phyloP scores from a whole-genome alignment of 345 rosid species.

The Pistacia integerrima region DNA sequence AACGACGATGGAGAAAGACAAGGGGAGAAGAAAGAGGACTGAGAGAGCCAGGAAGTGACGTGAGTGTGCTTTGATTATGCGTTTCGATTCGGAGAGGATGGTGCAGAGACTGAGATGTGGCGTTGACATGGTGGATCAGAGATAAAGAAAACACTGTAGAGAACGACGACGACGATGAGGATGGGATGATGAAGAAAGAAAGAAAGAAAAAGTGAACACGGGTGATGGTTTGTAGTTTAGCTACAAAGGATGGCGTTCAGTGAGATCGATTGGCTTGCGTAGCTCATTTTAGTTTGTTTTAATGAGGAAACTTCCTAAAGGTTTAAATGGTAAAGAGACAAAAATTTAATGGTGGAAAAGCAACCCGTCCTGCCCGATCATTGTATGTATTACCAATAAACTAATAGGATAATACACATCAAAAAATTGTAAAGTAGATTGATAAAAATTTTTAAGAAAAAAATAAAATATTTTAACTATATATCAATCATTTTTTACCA shows the following conservation, averaged over 20 bases:
- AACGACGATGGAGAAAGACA: conserved; percentile 19
- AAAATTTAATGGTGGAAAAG: too few relatives aligned
- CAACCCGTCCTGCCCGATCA: too few relatives aligned
- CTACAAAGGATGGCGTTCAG: neutral
- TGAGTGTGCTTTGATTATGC: conserved; percentile 74
- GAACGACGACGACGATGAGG: conserved; percentile 9
- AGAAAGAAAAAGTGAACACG: neutral
- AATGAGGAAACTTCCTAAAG: too few relatives aligned
- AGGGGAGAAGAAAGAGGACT: conserved; percentile 72
- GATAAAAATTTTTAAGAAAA: too few relatives aligned
- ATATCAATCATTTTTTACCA: too few relatives aligned
- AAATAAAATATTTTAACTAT: too few relatives aligned
- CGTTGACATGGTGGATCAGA: conserved; percentile 24
- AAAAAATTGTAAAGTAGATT: too few relatives aligned
- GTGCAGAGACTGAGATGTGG: conserved; percentile 37
- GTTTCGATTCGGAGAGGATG: conserved; percentile 54
- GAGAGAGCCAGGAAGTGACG: conserved; percentile 92
- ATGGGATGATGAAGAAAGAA: neutral
- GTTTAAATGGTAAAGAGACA: too few relatives aligned
- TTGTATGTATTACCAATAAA: too few relatives aligned
- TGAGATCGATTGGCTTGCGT: neutral
- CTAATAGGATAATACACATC: too few relatives aligned
- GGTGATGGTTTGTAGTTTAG: neutral
- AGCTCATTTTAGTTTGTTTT: neutral
- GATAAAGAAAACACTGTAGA: too few relatives aligned